A percentile compares a stretch with the other conserved stretches of the same genome.
Evolutionary conservation across 1,284 basidiomycete species (phyloP).

Genomic region (Garcileccinum viscosum): DNA sequence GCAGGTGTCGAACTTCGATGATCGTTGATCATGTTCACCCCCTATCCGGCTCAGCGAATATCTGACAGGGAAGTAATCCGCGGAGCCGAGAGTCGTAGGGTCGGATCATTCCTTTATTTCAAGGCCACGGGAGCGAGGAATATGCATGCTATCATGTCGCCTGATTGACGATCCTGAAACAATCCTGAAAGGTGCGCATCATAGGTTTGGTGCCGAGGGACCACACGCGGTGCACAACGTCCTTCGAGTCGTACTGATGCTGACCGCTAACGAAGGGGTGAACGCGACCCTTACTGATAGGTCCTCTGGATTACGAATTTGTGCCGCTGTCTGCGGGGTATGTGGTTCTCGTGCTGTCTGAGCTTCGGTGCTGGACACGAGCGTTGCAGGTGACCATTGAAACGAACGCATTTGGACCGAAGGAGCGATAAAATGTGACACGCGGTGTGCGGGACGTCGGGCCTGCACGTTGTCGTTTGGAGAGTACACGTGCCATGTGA

Average conservation of each 20-base stretch:
- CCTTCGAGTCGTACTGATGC: background rate
- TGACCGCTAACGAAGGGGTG: background rate
- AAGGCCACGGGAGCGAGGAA: background rate
- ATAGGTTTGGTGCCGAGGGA: background rate
- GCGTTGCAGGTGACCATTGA: conserved; percentile 15
- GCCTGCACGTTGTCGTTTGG: conserved; percentile 22
- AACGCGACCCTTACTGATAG: background rate
- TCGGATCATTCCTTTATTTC: background rate
- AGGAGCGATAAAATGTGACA: conserved; percentile 14
- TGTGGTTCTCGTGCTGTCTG: conserved; percentile 24
- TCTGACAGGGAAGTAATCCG: background rate
- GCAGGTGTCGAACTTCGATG: background rate
- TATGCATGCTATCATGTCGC: background rate
- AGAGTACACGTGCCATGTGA: conserved; percentile 19
- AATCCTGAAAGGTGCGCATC: background rate
- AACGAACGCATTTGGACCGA: conserved; percentile 16
- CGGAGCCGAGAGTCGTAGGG: background rate
- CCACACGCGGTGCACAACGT: background rate
- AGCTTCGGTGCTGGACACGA: background rate
- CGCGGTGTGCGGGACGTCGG: conserved; percentile 8
- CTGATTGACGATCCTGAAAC: conserved; percentile 1
- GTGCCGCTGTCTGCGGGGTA: conserved; percentile 22
- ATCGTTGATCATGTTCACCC: background rate
- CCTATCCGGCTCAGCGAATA: background rate
- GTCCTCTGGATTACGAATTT: conserved; percentile 20